Conservation (phyloP, 2,329 filamentous ascomycete genomes). For the Aspergillus uvarum region DNA sequence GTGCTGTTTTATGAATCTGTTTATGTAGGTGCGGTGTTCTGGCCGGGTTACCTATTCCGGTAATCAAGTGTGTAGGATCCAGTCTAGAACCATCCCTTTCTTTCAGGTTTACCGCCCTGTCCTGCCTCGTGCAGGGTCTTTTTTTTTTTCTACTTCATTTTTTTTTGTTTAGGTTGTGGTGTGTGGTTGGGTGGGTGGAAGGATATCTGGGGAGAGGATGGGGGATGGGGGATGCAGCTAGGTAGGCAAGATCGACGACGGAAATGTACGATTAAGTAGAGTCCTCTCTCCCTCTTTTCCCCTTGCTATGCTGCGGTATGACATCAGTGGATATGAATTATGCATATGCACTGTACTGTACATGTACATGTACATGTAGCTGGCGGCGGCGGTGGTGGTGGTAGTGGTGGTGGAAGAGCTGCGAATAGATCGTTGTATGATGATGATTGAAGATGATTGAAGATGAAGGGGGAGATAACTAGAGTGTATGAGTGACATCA, state of each 20-base stretch:
- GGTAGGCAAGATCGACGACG: no score
- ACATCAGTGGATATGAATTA: not conserved
- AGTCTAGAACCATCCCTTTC: not conserved
- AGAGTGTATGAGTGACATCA: not conserved
- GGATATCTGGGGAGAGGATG: not conserved
- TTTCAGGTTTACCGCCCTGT: not conserved
- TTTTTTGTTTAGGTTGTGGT: not conserved
- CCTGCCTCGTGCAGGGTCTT: not conserved
- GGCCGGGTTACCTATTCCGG: not conserved
- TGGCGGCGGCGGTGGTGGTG: no score
- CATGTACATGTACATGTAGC: not conserved
- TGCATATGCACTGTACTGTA: not conserved
- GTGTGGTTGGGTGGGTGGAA: not conserved
- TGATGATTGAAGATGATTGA: no score
- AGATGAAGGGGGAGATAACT: not conserved
- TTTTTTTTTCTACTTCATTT: not conserved
- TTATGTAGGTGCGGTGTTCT: not conserved
- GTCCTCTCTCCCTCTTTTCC: not conserved
- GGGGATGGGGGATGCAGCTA: not conserved
- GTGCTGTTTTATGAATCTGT: no score
- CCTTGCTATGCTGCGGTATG: not conserved
- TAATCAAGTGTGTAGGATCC: not conserved
- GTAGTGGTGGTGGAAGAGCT: no score
- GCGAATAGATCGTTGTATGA: no score
- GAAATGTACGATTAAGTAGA: no score